Conservation (phyloP, 2,329 filamentous ascomycete species). For the Emydomyces testavorans region DNA sequence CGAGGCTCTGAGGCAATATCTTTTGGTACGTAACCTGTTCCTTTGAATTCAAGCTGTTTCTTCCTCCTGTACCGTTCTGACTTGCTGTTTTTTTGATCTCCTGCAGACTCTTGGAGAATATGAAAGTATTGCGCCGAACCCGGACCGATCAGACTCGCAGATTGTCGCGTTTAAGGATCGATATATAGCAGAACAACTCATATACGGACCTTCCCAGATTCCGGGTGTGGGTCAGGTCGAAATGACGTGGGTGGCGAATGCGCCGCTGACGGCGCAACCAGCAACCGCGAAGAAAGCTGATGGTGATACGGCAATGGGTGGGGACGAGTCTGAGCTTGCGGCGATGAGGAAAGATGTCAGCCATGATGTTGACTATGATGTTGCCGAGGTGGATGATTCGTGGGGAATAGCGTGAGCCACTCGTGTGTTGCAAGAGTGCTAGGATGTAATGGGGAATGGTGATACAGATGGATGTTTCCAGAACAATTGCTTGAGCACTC, state of each 20-base stretch:
- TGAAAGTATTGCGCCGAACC: conserved; percentile 34
- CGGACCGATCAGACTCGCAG: conserved; percentile 31
- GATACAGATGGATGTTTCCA: too few species aligned
- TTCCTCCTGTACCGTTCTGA: not conserved
- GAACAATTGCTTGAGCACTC: too few species aligned
- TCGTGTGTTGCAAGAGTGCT: too few species aligned
- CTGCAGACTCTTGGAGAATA: conserved; percentile 37
- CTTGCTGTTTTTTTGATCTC: too few species aligned
- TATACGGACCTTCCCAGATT: conserved; percentile 38
- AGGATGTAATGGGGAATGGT: too few species aligned
- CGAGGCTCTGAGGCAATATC: conserved; percentile 45
- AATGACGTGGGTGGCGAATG: conserved; percentile 43
- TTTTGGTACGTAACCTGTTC: conserved; percentile 34
- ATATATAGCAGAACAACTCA: conserved; percentile 45
- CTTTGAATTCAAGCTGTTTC: not conserved
- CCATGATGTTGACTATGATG: conserved; percentile 40
- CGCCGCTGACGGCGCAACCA: conserved; percentile 17
- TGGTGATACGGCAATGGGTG: conserved; percentile 25
- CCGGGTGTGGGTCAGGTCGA: conserved; percentile 45
- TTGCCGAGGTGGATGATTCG: conserved; percentile 39
- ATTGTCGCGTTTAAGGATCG: conserved; percentile 40
- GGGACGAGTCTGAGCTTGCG: conserved; percentile 5
- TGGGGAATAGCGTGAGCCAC: conserved; percentile 25
- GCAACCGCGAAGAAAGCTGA: conserved; percentile 18
- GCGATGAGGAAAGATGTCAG: conserved; percentile 15